A percentile compares a stretch with the other conserved stretches of the same genome.
These are phyloP conservation scores for Capsicum rhomboideum DNA, from an alignment of 257 asterid genomes.

Conservation along the genomic window DNA sequence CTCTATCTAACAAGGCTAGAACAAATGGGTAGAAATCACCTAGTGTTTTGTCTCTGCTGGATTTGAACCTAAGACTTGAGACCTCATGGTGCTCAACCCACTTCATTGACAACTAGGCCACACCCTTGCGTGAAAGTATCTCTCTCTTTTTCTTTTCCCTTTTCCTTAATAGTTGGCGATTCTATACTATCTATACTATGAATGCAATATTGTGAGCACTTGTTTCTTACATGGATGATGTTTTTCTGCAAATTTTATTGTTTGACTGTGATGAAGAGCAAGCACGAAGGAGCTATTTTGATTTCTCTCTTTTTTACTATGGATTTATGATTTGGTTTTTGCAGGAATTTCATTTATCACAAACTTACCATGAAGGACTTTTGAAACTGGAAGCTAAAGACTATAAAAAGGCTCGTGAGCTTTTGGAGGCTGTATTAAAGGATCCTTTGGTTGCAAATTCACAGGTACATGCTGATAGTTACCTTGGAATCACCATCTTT, in stretches of 20 bases:
- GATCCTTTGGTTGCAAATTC: conserved; percentile 78
- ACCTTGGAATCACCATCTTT: conserved; percentile 1
- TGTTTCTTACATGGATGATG: not conserved
- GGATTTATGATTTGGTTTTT: conserved; percentile 6
- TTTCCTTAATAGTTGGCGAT: not conserved
- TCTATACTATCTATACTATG: not conserved
- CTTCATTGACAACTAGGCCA: too few species aligned
- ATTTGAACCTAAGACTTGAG: too few species aligned
- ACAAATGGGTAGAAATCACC: too few species aligned
- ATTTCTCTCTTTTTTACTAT: not conserved
- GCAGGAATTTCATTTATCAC: conserved; percentile 89
- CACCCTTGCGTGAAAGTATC: not conserved
- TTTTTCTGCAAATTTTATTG: not conserved
- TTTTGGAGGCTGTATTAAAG: conserved; percentile 67
- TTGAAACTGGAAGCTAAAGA: conserved; percentile 76
- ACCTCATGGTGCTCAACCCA: too few species aligned
- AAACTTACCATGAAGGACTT: conserved; percentile 89
- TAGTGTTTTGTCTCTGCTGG: too few species aligned
- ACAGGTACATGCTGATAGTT: conserved; percentile 43
- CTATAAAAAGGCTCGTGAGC: conserved; percentile 73
- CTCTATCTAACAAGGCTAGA: too few species aligned
- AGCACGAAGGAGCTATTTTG: not conserved
- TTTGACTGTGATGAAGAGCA: not conserved
- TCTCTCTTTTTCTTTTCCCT: not conserved
- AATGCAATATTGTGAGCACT: not conserved